Evolutionary conservation across 257 asterid genomes (phyloP).

Genomic region (Solanum ossicruentum): DNA sequence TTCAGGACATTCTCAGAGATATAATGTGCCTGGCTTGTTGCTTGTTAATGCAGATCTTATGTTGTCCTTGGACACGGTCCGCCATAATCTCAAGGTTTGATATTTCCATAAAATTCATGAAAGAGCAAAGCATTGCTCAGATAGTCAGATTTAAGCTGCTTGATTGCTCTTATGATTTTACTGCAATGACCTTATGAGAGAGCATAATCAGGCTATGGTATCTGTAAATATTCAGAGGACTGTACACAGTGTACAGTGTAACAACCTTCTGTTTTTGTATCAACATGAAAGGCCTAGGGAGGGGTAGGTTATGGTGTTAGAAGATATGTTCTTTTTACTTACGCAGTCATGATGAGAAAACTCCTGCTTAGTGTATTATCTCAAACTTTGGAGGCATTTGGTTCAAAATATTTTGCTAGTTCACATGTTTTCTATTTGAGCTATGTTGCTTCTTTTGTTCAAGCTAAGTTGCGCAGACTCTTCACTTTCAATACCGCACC

Average conservation of each 20-base stretch:
- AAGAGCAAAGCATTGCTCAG: neutral
- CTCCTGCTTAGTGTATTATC: neutral
- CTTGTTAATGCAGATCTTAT: neutral
- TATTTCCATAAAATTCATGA: neutral
- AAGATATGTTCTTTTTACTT: neutral
- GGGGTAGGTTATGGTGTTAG: neutral
- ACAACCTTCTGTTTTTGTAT: neutral
- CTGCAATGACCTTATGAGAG: neutral
- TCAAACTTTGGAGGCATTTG: neutral
- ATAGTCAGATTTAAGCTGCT: neutral
- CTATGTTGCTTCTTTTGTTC: neutral
- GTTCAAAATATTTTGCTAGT: neutral
- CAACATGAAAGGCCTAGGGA: neutral
- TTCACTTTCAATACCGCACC: too few relatives aligned
- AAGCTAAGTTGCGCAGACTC: too few relatives aligned
- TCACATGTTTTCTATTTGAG: neutral
- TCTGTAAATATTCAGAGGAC: neutral
- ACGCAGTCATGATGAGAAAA: neutral
- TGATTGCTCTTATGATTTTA: neutral
- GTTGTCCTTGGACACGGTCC: neutral
- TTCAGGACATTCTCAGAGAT: neutral
- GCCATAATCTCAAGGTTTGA: neutral
- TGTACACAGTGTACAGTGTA: neutral
- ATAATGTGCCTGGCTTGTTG: neutral
- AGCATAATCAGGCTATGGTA: neutral